Evolutionary conservation across 495 filamentous ascomycete genomes (phyloP).

Genomic region (Penicillium herquei): DNA sequence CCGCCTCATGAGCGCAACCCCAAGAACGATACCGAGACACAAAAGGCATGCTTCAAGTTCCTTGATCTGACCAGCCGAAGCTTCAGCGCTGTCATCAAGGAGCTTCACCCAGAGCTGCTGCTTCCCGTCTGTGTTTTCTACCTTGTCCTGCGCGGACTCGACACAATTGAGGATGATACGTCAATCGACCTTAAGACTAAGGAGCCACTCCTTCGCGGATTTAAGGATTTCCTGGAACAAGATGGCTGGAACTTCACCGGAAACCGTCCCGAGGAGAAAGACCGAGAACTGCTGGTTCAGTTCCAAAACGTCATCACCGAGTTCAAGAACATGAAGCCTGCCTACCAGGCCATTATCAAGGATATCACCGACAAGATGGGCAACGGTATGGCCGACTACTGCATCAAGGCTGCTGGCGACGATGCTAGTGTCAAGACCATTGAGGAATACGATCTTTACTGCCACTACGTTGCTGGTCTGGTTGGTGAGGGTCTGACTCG

Average conservation of each 20-base stretch:
- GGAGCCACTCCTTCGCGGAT: conserved; percentile 81
- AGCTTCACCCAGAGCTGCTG: conserved; percentile 89
- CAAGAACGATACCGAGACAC: conserved; percentile 67
- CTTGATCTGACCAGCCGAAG: conserved; percentile 88
- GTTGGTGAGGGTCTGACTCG: conserved; percentile 92
- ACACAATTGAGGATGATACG: conserved; percentile 99
- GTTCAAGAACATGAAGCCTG: conserved; percentile 83
- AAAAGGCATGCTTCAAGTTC: conserved; percentile 80
- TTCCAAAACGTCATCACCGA: conserved; percentile 85
- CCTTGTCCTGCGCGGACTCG: conserved; percentile 81
- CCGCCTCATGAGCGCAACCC: conserved; percentile 81
- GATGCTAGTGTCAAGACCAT: conserved; percentile 76
- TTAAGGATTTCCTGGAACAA: conserved; percentile 70
- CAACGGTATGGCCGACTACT: conserved; percentile 97
- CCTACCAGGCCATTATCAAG: conserved; percentile 82
- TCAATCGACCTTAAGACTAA: conserved; percentile 78
- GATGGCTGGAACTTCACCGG: conserved; percentile 89
- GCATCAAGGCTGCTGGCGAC: conserved; percentile 75
- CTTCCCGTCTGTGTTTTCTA: conserved; percentile 93
- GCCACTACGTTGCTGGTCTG: conserved; percentile 95
- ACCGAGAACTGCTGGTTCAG: conserved; percentile 85
- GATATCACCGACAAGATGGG: conserved; percentile 96
- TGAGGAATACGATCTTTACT: conserved; percentile 91
- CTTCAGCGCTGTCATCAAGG: conserved; percentile 91
- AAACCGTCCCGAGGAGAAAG: conserved; percentile 90